A percentile compares a stretch with the other conserved stretches of the same genome.
Conservation (phyloP, 441 rosid species). For the Sinapis alba region DNA sequence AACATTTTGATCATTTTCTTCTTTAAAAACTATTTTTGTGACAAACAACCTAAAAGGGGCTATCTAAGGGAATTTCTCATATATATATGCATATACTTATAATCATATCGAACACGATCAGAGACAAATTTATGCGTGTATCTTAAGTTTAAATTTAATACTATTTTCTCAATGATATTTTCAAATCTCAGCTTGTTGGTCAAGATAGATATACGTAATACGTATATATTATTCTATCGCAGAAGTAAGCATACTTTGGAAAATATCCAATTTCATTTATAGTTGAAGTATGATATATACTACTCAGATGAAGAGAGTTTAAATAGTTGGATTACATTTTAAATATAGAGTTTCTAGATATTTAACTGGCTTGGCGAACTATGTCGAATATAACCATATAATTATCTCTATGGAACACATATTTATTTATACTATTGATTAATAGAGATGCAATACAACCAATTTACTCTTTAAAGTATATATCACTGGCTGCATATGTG, state of each 20-base stretch:
- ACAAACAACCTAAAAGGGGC: too few species aligned
- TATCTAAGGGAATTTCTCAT: too few species aligned
- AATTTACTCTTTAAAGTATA: background rate
- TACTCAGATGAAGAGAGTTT: background rate
- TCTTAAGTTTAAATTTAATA: slow-evolving; percentile 23
- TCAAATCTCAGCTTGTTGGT: slow-evolving; percentile 6
- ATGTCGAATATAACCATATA: background rate
- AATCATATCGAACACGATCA: slow-evolving; percentile 19
- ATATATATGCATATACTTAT: background rate
- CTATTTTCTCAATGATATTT: background rate
- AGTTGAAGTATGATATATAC: background rate
- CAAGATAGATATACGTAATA: background rate
- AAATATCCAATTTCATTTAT: background rate
- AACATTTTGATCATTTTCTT: too few species aligned
- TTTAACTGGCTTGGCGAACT: background rate
- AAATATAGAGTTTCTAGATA: background rate
- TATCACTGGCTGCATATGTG: too few species aligned
- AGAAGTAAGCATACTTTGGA: background rate
- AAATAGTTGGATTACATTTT: background rate
- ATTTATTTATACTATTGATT: background rate
- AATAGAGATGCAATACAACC: background rate
- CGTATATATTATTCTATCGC: background rate
- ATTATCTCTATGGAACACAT: background rate
- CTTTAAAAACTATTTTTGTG: too few species aligned
- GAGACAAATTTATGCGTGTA: slow-evolving; percentile 23